These are phyloP conservation scores for Phytophthora meadii DNA, from an alignment of 352 stramenopile genomes.

Conservation along the genomic window DNA sequence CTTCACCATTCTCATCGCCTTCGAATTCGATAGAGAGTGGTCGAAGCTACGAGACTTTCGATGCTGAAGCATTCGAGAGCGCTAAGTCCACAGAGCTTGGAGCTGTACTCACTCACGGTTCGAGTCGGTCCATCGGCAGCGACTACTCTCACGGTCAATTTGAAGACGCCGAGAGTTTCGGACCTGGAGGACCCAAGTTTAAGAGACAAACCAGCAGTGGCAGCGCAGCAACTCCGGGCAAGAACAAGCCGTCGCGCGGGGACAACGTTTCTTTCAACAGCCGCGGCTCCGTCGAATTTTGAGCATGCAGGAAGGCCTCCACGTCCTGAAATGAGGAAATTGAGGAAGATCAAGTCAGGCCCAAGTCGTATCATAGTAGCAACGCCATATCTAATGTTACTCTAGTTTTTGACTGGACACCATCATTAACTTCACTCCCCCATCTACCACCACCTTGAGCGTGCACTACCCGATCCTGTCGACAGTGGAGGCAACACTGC, in stretches of 20 bases:
- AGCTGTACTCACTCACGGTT: slow-evolving; percentile 13
- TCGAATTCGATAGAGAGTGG: slow-evolving; percentile 22
- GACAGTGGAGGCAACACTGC: slow-evolving; percentile 31
- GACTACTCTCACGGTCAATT: slow-evolving; percentile 55
- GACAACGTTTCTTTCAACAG: slow-evolving; percentile 35
- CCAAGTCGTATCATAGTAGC: slow-evolving; percentile 37
- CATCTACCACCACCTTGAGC: slow-evolving; percentile 46
- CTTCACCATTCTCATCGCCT: slow-evolving; percentile 28
- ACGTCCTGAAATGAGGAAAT: neutral
- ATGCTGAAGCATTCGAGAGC: slow-evolving; percentile 46
- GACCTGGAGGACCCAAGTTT: neutral
- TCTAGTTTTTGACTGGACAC: slow-evolving; percentile 33
- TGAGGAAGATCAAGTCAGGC: slow-evolving; percentile 9
- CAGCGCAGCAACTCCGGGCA: slow-evolving; percentile 13
- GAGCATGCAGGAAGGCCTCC: slow-evolving; percentile 22
- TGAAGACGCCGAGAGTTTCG: slow-evolving; percentile 45
- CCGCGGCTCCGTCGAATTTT: slow-evolving; percentile 70
- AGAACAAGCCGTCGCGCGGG: slow-evolving; percentile 6
- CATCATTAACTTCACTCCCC: slow-evolving; percentile 1
- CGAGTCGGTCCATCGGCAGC: slow-evolving; percentile 40
- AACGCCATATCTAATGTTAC: slow-evolving; percentile 42
- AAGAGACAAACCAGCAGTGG: slow-evolving; percentile 19
- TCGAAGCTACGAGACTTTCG: slow-evolving; percentile 42
- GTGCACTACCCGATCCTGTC: slow-evolving; percentile 25
- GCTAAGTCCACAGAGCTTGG: slow-evolving; percentile 34